Evolutionary conservation across 2,329 filamentous ascomycete species (phyloP).

Genomic region (Ophiostoma ips): DNA sequence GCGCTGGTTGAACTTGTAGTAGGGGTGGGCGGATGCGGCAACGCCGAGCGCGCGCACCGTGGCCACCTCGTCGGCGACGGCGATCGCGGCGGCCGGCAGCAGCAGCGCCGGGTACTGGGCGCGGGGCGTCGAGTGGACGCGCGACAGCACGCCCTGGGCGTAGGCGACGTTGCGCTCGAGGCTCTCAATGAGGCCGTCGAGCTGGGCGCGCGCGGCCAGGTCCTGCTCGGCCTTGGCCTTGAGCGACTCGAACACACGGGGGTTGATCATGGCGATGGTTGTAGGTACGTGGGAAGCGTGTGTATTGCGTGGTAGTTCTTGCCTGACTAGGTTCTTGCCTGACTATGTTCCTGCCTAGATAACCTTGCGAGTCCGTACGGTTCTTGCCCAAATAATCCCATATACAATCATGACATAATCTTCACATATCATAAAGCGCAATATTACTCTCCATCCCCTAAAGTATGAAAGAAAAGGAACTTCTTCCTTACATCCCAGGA

Average conservation of each 20-base stretch:
- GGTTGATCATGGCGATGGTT: slow-evolving; percentile 47
- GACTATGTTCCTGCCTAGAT: too few relatives aligned
- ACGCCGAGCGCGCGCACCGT: slow-evolving; percentile 56
- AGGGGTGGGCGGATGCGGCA: slow-evolving; percentile 73
- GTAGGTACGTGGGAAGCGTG: background rate
- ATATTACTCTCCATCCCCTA: too few relatives aligned
- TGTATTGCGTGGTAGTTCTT: background rate
- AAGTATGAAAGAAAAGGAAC: too few relatives aligned
- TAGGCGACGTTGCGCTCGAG: slow-evolving; percentile 74
- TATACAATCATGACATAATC: background rate
- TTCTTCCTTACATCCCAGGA: slow-evolving; percentile 45
- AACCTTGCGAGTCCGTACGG: too few relatives aligned
- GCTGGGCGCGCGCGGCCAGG: slow-evolving; percentile 62
- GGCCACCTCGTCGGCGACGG: slow-evolving; percentile 56
- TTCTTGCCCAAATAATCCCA: too few relatives aligned
- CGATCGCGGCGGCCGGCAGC: slow-evolving; percentile 55
- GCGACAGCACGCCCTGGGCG: slow-evolving; percentile 70
- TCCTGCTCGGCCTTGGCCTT: slow-evolving; percentile 88
- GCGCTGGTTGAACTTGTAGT: slow-evolving; percentile 89
- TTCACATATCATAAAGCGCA: background rate
- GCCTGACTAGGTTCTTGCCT: background rate
- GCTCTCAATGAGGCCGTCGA: slow-evolving; percentile 66
- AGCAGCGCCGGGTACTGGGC: slow-evolving; percentile 43
- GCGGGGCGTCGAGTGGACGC: slow-evolving; percentile 76
- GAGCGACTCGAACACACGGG: slow-evolving; percentile 73